phyloP scores from a whole-genome alignment of 2,329 filamentous ascomycete species.

The Colletotrichum somersetense region DNA sequence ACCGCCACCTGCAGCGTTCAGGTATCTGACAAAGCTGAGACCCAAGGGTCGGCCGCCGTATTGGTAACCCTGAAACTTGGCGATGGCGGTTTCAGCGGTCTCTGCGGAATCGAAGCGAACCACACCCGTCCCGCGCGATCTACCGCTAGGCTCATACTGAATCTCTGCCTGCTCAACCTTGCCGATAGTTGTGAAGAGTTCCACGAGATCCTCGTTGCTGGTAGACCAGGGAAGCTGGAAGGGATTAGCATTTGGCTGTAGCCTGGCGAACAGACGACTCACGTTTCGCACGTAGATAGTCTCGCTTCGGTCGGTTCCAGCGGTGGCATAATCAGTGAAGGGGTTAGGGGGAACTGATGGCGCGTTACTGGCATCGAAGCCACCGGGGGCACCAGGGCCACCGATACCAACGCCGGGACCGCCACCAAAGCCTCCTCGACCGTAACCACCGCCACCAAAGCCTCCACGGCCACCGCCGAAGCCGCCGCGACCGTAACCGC shows the following conservation, averaged over 20 bases:
- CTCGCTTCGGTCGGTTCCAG: constrained; percentile 85
- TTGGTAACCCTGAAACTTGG: constrained; percentile 97
- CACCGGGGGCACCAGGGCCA: constrained; percentile 60
- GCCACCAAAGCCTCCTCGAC: constrained; percentile 48
- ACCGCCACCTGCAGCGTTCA: constrained; percentile 72
- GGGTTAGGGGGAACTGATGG: constrained; percentile 79
- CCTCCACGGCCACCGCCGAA: constrained; percentile 61
- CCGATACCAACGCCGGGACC: constrained; percentile 55
- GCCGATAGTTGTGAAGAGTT: constrained; percentile 97
- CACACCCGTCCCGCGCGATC: constrained; percentile 95
- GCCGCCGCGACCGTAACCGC: constrained; percentile 61
- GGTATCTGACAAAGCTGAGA: constrained; percentile 93
- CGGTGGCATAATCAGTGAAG: constrained; percentile 92
- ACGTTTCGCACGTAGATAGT: constrained; percentile 97
- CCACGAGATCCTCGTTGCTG: constrained; percentile 96
- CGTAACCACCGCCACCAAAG: constrained; percentile 57
- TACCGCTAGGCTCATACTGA: constrained; percentile 96
- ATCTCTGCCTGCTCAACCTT: constrained; percentile 99
- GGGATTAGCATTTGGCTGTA: constrained; percentile 42
- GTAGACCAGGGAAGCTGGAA: constrained; percentile 95
- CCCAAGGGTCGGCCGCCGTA: constrained; percentile 96
- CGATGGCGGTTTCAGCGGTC: constrained; percentile 92
- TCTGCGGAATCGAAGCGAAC: constrained; percentile 88
- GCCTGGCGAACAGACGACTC: constrained; percentile 58
- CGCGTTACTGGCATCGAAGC: constrained; percentile 62